These are phyloP conservation scores for Exophiala lecanii-corni DNA, from an alignment of 2,329 filamentous ascomycete species.

Conservation along the genomic window DNA sequence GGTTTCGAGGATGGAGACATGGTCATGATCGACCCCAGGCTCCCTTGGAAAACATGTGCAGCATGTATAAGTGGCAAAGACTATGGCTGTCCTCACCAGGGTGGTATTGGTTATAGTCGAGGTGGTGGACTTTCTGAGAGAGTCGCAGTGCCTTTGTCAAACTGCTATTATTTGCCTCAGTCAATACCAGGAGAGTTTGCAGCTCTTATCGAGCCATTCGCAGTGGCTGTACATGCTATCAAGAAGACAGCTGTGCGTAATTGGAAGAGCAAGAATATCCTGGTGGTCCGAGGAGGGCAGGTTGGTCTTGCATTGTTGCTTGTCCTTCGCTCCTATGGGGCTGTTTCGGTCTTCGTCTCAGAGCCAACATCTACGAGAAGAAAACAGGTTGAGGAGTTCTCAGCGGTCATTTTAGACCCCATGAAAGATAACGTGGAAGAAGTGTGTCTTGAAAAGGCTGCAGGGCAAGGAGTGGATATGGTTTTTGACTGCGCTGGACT, in stretches of 20 bases:
- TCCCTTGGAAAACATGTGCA: background rate
- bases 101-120: background rate
- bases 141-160: background rate
- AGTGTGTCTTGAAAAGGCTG: background rate
- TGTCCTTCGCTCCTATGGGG: background rate
- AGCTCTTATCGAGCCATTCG: constrained; percentile 4
- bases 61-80: background rate
- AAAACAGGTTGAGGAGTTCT: background rate
- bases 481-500: background rate
- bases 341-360: background rate
- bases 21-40: constrained; percentile 5
- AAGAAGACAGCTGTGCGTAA: background rate
- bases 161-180: background rate
- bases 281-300: background rate
- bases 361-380: background rate
- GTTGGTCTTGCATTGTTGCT: background rate
- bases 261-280: background rate
- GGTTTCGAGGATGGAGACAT: constrained; percentile 1
- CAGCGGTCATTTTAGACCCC: background rate
- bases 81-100: background rate
- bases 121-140: constrained; percentile 4
- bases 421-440: background rate
- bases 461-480: background rate
- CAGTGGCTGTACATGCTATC: constrained; percentile 1
- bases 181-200: background rate